Base-by-base conservation (phyloP, 352 stramenopile species). In the Globisporangium irregulare region DNA sequence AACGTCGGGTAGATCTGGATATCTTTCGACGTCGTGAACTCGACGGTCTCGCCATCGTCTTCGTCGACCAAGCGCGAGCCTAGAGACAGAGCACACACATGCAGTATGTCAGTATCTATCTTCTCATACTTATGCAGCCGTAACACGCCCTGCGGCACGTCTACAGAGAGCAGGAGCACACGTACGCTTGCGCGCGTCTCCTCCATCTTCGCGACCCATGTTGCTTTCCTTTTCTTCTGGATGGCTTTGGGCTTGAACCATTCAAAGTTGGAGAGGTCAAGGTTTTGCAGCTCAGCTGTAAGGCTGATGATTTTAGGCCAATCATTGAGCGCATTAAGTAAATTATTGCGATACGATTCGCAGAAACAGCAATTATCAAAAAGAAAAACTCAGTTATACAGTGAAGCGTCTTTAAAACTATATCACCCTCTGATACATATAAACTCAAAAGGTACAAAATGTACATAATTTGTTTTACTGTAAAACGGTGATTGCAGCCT, bases 11-110 rank as follows among this genome's bases (percentile, higher is more conserved):
- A 92, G 53, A 95, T 76, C 24, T 95, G 82, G 61, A 97, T 86
- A 70, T 97, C 89, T 59, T 91, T 92, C n/a, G 90, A 94, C 50
- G 92, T 94, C 50, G 92, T 97, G 68, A 97, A 97, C 78, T 97
- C 92, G 53, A 97, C 81, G 50, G 88, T 77, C 24, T 92, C 86
- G 57, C 76, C 75, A 57, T 84, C 76, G 54, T 84, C 79, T 60
- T 91, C 83, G 64, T 93, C 84, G 34, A 89, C 74, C 18, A 91
- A 73, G 38, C 86, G 80, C 60, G 80, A 80, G 65, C 79, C 80
- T 90, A 20, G 64, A 65, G 64, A 8, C 9, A 58, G 48, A 27
- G 20, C 48, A 34, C 18, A 34, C 55, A 36, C 7, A 14, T 24
- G 71, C n/a, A 60, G 4, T 12, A 48, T 62, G 27, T 74, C 65